phyloP scores from a whole-genome alignment of 345 rosid species.

The Rhodomyrtus tomentosa region DNA sequence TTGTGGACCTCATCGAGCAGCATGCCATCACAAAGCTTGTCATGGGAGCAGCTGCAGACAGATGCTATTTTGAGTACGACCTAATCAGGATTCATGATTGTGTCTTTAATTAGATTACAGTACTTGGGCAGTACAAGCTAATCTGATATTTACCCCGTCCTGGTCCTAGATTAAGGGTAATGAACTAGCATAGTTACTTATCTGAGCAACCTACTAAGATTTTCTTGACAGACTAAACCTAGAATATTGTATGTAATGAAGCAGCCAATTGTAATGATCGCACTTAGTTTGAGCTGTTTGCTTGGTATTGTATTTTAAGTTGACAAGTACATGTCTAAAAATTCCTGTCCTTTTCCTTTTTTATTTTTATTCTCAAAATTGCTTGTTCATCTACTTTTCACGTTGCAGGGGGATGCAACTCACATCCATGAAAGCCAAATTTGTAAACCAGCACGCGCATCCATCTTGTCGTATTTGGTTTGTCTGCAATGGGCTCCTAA shows the following conservation, averaged over 20 bases:
- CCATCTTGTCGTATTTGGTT: conserved; percentile 44
- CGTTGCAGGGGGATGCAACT: conserved; percentile 52
- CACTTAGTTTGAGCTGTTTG: neutral
- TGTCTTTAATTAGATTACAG: neutral
- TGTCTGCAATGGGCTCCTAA: conserved; percentile 35
- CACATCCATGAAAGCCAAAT: conserved; percentile 52
- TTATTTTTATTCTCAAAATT: neutral
- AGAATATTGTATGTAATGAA: neutral
- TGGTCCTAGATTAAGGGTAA: neutral
- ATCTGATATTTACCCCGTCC: neutral
- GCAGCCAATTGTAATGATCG: neutral
- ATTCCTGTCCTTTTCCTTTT: neutral
- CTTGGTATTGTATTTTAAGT: neutral
- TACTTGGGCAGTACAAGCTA: neutral
- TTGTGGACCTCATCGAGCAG: conserved; percentile 47
- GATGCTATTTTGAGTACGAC: conserved; percentile 34
- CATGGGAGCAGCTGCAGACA: conserved; percentile 75
- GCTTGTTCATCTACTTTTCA: neutral
- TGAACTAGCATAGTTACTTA: neutral
- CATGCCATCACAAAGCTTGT: conserved; percentile 47
- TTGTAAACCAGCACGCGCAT: conserved; percentile 32
- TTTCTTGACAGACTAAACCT: neutral
- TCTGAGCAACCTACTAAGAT: neutral
- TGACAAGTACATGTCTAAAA: neutral
- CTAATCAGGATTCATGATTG: neutral